Evolutionary conservation across 352 stramenopile species (phyloP).

Genomic region (Globisporangium cederbergense): DNA sequence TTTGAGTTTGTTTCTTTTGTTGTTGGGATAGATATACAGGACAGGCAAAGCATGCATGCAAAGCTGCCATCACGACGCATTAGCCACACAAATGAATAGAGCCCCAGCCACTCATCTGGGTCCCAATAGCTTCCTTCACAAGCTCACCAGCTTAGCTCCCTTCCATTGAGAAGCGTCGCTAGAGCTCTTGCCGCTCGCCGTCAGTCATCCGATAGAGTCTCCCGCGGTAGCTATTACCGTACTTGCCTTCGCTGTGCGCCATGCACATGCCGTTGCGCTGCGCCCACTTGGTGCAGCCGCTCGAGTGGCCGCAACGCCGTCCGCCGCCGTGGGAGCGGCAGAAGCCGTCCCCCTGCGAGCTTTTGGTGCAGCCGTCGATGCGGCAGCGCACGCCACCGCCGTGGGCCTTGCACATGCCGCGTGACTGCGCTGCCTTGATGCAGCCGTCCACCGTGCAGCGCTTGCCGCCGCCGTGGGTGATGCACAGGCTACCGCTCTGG

Average conservation of each 20-base stretch:
- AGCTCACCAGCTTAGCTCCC: background rate
- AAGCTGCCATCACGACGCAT: background rate
- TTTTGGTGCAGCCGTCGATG: constrained; percentile 80
- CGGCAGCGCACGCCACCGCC: constrained; percentile 78
- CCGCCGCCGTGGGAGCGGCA: constrained; percentile 76
- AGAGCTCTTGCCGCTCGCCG: constrained; percentile 12
- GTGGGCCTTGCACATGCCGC: constrained; percentile 84
- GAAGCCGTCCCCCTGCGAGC: constrained; percentile 80
- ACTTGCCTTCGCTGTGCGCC: constrained; percentile 79
- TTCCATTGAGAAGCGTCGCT: background rate
- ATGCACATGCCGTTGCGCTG: constrained; percentile 86
- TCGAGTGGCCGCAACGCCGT: constrained; percentile 64
- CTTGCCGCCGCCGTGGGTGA: constrained; percentile 81
- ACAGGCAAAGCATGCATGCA: background rate
- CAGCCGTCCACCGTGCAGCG: constrained; percentile 79
- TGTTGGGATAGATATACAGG: background rate
- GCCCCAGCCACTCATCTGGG: background rate
- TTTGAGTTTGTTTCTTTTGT: too few species aligned
- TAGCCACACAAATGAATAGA: background rate
- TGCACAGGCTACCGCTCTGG: constrained; percentile 79
- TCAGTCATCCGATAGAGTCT: constrained; percentile 41
- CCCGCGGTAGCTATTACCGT: constrained; percentile 78
- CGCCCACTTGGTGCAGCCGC: constrained; percentile 75
- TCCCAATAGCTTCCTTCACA: background rate
- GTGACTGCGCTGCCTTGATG: constrained; percentile 71